phyloP scores from a whole-genome alignment of 2,329 filamentous ascomycete species.

The Aspergillus pseudonomiae region DNA sequence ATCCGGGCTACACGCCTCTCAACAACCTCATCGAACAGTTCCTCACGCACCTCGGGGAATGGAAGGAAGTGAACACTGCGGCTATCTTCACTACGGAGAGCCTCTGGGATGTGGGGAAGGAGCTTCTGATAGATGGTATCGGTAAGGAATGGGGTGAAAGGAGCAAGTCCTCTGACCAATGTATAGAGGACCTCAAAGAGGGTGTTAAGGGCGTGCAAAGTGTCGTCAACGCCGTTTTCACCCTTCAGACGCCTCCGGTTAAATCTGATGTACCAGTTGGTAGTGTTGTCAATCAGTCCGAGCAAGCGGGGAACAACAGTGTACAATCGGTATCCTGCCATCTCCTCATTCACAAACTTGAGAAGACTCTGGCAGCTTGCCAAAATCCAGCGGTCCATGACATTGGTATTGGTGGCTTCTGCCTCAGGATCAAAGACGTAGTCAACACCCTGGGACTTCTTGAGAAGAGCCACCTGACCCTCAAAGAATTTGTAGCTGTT shows the following conservation, averaged over 20 bases:
- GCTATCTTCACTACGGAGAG: conserved; percentile 69
- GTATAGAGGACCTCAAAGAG: conserved; percentile 93
- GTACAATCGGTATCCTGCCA: conserved; percentile 79
- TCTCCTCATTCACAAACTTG: conserved; percentile 90
- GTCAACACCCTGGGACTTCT: conserved; percentile 79
- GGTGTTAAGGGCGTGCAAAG: conserved; percentile 86
- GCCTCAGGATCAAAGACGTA: conserved; percentile 77
- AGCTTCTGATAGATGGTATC: conserved; percentile 91
- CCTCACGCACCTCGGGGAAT: conserved; percentile 85
- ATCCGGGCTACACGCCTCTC: conserved; percentile 87
- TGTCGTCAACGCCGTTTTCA: conserved; percentile 82
- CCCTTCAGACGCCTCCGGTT: conserved; percentile 91
- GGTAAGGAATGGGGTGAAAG: conserved; percentile 93
- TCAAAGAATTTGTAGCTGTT: conserved; percentile 98
- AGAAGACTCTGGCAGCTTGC: conserved; percentile 89
- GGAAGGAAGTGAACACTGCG: conserved; percentile 90
- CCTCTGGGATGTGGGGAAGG: conserved; percentile 76
- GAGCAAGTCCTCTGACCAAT: conserved; percentile 82
- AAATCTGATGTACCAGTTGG: conserved; percentile 99
- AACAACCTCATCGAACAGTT: conserved; percentile 83
- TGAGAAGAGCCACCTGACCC: conserved; percentile 79
- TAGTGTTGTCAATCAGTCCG: conserved; percentile 85
- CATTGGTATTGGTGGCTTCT: conserved; percentile 78
- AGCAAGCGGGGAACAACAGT: conserved; percentile 88
- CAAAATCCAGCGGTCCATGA: conserved; percentile 96